Conservation (phyloP, 2,329 filamentous ascomycete genomes). For the Setomelanomma holmii region DNA sequence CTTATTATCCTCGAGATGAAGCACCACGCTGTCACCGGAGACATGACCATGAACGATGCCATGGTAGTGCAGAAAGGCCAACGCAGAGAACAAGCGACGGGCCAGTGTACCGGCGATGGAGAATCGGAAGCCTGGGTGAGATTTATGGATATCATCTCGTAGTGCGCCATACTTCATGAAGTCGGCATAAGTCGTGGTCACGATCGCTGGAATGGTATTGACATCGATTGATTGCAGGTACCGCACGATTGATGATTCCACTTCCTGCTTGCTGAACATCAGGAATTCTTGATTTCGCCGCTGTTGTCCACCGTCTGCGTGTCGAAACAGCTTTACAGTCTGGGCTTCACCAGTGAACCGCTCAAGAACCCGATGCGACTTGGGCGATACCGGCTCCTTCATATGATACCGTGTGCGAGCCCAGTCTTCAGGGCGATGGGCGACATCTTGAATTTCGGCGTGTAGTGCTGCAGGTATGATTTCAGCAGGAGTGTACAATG, state of each 20-base stretch:
- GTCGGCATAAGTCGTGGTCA: conserved; percentile 20
- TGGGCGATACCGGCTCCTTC: conserved; percentile 8
- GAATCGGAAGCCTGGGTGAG: conserved; percentile 21
- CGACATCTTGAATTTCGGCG: conserved; percentile 8
- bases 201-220: conserved; percentile 15
- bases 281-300: conserved; percentile 18
- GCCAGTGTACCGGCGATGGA: conserved; percentile 19
- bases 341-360: conserved; percentile 16
- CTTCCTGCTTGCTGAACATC: conserved; percentile 14
- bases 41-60: conserved; percentile 18
- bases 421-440: conserved; percentile 10
- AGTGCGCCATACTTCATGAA: conserved; percentile 13
- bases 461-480: not conserved
- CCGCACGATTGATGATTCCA: conserved; percentile 17
- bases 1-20: conserved; percentile 10
- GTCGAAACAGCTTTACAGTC: conserved; percentile 20
- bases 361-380: conserved; percentile 12
- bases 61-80: conserved; percentile 22
- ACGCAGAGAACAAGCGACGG: conserved; percentile 19
- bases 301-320: not conserved
- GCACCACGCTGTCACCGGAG: conserved; percentile 12
- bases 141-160: conserved; percentile 4
- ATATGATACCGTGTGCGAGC: conserved; percentile 8
- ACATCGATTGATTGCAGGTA: conserved; percentile 14
- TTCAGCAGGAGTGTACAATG: conserved; percentile 2